These are phyloP conservation scores for Rhododendron vialii DNA, from an alignment of 148 eudicot genomes.

Conservation along the genomic window DNA sequence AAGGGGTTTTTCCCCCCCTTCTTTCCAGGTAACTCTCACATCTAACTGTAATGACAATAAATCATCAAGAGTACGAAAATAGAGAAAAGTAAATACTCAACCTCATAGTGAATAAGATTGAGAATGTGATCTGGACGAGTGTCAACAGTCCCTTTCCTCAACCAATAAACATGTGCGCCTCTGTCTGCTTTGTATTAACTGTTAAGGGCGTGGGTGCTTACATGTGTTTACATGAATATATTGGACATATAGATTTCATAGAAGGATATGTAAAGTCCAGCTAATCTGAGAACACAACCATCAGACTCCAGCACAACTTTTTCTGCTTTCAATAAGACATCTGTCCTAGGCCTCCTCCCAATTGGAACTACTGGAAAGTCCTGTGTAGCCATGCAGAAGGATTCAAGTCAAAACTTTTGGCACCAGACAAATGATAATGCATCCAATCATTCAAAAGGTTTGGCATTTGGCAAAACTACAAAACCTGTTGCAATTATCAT, in stretches of 20 bases:
- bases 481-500: not conserved
- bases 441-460: not conserved
- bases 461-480: not conserved
- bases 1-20: not conserved
- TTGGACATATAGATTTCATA: not conserved
- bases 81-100: constrained; percentile 15
- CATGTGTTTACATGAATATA: not conserved
- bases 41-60: not conserved
- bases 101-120: constrained; percentile 92
- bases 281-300: constrained; percentile 79
- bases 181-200: constrained; percentile 67
- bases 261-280: constrained; percentile 96
- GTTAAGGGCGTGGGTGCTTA: constrained; percentile 27
- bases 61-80: not conserved
- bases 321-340: constrained; percentile 72
- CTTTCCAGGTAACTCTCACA: not conserved
- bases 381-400: constrained; percentile 29
- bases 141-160: constrained; percentile 62
- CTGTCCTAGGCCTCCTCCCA: constrained; percentile 81
- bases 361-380: constrained; percentile 66
- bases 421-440: not conserved
- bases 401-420: constrained; percentile 10
- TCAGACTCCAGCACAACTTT: constrained; percentile 60
- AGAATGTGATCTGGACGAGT: constrained; percentile 81
- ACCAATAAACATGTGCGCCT: constrained; percentile 84